Conservation (phyloP, 768 basidiomycete genomes). For the Hygrocybe punicea region DNA sequence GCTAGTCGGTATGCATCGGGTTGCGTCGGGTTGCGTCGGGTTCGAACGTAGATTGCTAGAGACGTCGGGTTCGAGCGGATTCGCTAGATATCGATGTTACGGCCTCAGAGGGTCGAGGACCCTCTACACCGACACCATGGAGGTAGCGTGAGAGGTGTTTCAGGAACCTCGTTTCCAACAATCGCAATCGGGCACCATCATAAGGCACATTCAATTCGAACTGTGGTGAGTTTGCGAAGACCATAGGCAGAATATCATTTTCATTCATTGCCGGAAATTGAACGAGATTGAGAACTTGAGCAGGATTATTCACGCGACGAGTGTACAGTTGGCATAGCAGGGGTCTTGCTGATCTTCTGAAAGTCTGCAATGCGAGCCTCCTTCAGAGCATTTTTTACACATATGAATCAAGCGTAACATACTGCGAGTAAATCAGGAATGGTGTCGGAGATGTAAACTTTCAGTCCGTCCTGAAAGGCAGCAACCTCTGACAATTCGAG, state of each 20-base stretch:
- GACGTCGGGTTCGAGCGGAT: too few relatives aligned
- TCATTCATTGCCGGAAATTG: not conserved
- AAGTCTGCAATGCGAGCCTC: not conserved
- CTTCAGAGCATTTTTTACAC: not conserved
- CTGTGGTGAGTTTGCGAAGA: not conserved
- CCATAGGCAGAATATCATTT: not conserved
- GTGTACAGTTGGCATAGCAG: not conserved
- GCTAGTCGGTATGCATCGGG: too few relatives aligned
- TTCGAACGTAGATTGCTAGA: too few relatives aligned
- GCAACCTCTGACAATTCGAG: not conserved
- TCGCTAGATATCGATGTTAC: too few relatives aligned
- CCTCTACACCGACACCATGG: not conserved
- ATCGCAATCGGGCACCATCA: not conserved
- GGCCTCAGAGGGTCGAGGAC: too few relatives aligned
- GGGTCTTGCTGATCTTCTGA: not conserved
- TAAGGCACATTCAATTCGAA: not conserved
- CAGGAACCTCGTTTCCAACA: not conserved
- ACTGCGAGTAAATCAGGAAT: not conserved
- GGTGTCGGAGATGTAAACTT: not conserved
- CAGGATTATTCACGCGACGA: not conserved
- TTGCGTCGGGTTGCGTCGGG: too few relatives aligned
- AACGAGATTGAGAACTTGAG: not conserved
- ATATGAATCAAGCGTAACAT: not conserved
- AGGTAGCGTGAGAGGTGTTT: not conserved
- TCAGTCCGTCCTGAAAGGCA: not conserved